A percentile compares a stretch with the other conserved stretches of the same genome.
Conservation (phyloP, 1,284 basidiomycete species). For the Violaceomyces palustris region DNA sequence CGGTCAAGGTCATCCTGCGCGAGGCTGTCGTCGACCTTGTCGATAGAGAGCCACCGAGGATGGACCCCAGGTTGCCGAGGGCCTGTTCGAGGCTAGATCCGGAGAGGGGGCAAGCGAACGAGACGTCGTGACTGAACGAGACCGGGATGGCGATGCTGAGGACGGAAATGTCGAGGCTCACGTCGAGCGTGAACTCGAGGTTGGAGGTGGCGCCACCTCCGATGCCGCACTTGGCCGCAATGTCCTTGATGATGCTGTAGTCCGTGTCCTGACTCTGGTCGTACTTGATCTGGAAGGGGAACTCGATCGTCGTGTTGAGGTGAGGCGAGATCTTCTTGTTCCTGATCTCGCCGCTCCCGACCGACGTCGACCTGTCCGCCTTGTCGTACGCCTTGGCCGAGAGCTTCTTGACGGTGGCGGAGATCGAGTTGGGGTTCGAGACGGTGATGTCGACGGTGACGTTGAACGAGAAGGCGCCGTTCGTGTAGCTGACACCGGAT, state of each 20-base stretch:
- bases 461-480: constrained; percentile 34
- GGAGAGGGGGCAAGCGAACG: constrained; percentile 28
- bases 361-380: constrained; percentile 10
- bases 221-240: constrained; percentile 66
- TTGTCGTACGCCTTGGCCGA: constrained; percentile 37
- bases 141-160: constrained; percentile 32
- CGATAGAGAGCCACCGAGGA: constrained; percentile 2
- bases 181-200: constrained; percentile 23
- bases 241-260: constrained; percentile 62
- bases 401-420: constrained; percentile 37
- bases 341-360: constrained; percentile 33
- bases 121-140: constrained; percentile 18
- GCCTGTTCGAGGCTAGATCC: constrained; percentile 8
- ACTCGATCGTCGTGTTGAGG: constrained; percentile 68
- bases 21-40: too few species aligned
- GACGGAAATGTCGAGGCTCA: constrained; percentile 30
- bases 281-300: constrained; percentile 75
- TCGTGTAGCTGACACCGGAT: constrained; percentile 21
- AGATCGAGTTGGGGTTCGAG: constrained; percentile 49
- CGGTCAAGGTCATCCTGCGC: too few species aligned
- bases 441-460: constrained; percentile 41
- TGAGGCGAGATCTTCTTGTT: constrained; percentile 66
- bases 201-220: constrained; percentile 43
- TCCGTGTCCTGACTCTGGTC: constrained; percentile 62
- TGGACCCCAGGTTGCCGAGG: constrained; percentile 6